Evolutionary conservation across 306 rosid species (phyloP).

Genomic region (Boehmeria nivea): DNA sequence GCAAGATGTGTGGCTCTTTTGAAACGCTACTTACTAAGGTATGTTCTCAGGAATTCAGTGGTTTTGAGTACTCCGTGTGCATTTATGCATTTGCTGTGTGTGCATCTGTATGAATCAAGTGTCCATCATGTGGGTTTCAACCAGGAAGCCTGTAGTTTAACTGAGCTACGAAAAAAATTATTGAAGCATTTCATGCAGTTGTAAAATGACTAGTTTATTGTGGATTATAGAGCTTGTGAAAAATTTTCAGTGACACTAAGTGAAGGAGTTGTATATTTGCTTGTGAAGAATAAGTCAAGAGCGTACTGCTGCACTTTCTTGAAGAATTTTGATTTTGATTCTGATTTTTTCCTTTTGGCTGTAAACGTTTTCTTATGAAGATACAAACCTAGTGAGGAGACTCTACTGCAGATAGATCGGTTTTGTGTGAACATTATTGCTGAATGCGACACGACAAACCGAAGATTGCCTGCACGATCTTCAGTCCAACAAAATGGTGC

Average conservation of each 20-base stretch:
- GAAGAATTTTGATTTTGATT: neutral
- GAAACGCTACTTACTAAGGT: constrained; percentile 92
- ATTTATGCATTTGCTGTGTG: neutral
- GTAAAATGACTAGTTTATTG: neutral
- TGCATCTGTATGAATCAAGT: neutral
- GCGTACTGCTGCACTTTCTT: neutral
- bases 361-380: constrained; percentile 37
- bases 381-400: constrained; percentile 90
- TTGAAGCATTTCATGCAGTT: neutral
- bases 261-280: constrained; percentile 13
- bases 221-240: neutral
- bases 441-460: constrained; percentile 67
- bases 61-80: neutral
- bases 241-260: constrained; percentile 3
- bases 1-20: constrained; percentile 91
- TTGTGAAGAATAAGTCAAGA: neutral
- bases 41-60: constrained; percentile 29
- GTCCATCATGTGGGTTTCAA: neutral
- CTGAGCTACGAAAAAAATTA: neutral
- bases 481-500: constrained; percentile 50
- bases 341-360: constrained; percentile 7
- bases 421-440: constrained; percentile 85
- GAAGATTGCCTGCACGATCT: constrained; percentile 48
- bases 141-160: neutral
- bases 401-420: constrained; percentile 86